Conservation (phyloP, 2,329 filamentous ascomycete genomes). For the Tolypocladium tundrense region DNA sequence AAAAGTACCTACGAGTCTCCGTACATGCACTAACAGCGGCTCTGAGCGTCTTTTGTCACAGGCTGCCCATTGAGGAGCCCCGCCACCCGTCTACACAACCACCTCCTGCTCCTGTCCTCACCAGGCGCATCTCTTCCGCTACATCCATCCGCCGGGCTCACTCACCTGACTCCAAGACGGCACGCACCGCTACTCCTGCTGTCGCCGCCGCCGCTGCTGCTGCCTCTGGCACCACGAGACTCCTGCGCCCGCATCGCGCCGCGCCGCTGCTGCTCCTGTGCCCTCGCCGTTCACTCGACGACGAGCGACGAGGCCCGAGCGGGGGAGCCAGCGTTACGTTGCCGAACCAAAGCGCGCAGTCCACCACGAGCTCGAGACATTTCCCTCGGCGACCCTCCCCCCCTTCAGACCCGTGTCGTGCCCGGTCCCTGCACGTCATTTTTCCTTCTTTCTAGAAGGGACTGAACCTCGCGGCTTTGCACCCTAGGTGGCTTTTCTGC, state of each 20-base stretch:
- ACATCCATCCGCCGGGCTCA: background rate
- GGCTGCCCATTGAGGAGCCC: background rate
- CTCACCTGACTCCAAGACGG: background rate
- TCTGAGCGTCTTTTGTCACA: background rate
- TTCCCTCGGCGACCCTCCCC: background rate
- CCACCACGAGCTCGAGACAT: constrained; percentile 1
- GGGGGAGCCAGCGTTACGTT: constrained; percentile 3
- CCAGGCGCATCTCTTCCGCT: background rate
- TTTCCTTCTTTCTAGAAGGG: background rate
- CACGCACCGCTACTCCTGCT: background rate
- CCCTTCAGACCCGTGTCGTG: background rate
- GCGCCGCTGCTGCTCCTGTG: background rate
- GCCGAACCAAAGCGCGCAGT: background rate
- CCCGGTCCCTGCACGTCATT: background rate
- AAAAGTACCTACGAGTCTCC: background rate
- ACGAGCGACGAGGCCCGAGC: constrained; percentile 3
- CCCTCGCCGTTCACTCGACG: background rate
- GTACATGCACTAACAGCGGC: background rate
- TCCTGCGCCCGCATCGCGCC: background rate
- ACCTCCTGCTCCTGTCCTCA: background rate
- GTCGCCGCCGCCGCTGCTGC: background rate
- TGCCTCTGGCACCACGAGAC: background rate
- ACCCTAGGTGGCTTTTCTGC: background rate
- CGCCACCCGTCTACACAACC: background rate
- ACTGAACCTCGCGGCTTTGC: background rate